Evolutionary conservation across 1,139 yeast genomes (phyloP).

Genomic region (Taiozyma sp.): DNA sequence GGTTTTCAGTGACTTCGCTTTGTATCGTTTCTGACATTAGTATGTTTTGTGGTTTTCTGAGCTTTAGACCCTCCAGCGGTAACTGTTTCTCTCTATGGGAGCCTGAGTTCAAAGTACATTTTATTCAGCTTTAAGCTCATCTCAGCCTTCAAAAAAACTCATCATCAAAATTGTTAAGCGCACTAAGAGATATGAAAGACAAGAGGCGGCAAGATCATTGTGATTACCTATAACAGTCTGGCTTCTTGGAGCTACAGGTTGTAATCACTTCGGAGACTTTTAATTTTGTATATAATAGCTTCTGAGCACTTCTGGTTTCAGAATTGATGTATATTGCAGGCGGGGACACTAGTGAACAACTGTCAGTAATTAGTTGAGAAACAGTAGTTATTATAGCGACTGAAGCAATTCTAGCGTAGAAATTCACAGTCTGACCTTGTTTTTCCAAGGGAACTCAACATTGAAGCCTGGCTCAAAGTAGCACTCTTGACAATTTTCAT

Average conservation of each 20-base stretch:
- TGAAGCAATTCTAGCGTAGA: no score
- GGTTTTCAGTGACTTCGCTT: neutral
- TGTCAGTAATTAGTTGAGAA: no score
- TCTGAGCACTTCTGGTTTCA: no score
- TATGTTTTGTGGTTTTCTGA: neutral
- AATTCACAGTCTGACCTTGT: neutral
- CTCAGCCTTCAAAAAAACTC: neutral
- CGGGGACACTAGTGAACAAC: no score
- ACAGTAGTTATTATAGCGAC: no score
- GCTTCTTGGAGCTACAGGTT: no score
- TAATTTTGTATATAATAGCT: no score
- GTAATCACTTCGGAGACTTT: no score
- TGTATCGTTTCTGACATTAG: slow-evolving; percentile 3
- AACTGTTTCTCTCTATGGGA: no score
- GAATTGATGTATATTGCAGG: no score
- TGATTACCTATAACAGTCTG: no score
- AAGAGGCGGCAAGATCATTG: neutral
- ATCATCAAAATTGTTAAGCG: neutral
- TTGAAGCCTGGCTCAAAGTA: slow-evolving; percentile 49
- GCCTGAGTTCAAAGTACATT: no score
- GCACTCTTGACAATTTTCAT: slow-evolving; percentile 81
- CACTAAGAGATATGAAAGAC: neutral
- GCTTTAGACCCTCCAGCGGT: neutral
- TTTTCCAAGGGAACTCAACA: slow-evolving; percentile 20
- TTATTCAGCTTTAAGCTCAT: neutral